These are phyloP conservation scores for Agaricus subrufescens DNA, from an alignment of 768 basidiomycete species.

Conservation along the genomic window DNA sequence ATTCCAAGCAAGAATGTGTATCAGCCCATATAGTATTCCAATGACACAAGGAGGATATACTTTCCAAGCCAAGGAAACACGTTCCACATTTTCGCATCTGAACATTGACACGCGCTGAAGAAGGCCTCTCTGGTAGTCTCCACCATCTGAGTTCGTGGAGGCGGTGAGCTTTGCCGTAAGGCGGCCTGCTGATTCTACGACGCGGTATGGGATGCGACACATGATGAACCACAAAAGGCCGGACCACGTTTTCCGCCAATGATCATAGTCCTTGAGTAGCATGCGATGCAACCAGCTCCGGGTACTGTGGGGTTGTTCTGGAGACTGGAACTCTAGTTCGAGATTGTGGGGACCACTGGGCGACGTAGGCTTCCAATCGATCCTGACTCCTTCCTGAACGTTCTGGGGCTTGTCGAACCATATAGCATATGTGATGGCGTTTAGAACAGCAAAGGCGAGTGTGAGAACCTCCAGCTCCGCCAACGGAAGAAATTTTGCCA, in stretches of 20 bases:
- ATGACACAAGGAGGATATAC: not conserved
- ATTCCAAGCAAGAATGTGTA: slow-evolving; percentile 1
- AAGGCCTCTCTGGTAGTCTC: no score
- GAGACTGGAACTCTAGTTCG: no score
- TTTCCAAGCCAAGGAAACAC: not conserved
- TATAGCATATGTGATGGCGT: not conserved
- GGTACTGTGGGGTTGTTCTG: not conserved
- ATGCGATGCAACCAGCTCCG: not conserved
- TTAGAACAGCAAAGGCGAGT: not conserved
- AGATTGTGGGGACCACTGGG: no score
- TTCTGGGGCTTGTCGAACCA: slow-evolving; percentile 1
- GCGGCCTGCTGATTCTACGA: not conserved
- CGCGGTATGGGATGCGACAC: not conserved
- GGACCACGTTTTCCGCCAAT: not conserved
- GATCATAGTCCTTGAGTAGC: not conserved
- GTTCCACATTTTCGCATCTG: not conserved
- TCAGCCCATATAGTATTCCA: not conserved
- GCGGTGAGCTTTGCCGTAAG: not conserved
- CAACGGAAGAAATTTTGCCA: not conserved
- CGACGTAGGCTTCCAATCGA: not conserved
- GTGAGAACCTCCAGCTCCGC: slow-evolving; percentile 2
- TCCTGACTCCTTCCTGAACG: not conserved
- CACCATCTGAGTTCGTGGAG: not conserved
- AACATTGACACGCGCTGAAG: not conserved
- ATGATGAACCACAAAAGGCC: not conserved